Evolutionary conservation across 2,329 filamentous ascomycete species (phyloP).

Genomic region (Neofusicoccum laricinum): DNA sequence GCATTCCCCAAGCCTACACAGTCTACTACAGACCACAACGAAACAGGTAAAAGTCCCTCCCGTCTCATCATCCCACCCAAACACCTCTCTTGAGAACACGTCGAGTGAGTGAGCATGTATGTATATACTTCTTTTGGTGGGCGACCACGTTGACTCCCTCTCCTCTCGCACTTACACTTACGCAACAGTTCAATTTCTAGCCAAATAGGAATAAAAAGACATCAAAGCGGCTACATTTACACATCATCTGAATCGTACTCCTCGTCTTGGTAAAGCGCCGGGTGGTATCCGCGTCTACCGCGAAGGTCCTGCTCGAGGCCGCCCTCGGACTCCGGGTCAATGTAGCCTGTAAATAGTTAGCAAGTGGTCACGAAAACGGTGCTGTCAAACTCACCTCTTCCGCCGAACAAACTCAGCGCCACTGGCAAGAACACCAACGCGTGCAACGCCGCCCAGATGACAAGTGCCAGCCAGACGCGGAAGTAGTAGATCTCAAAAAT

Average conservation of each 20-base stretch:
- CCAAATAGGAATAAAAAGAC: background rate
- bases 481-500: slow-evolving; percentile 99
- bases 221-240: background rate
- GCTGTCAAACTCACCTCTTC: slow-evolving; percentile 55
- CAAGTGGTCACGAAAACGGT: background rate
- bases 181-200: background rate
- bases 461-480: slow-evolving; percentile 88
- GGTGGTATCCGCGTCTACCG: slow-evolving; percentile 67
- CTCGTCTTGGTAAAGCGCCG: slow-evolving; percentile 69
- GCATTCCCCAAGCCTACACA: too few relatives aligned
- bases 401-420: slow-evolving; percentile 78
- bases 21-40: too few relatives aligned
- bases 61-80: too few relatives aligned
- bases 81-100: too few relatives aligned
- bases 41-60: too few relatives aligned
- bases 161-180: too few relatives aligned
- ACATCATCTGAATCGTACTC: slow-evolving; percentile 71
- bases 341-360: slow-evolving; percentile 59
- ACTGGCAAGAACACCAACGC: slow-evolving; percentile 91
- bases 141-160: too few relatives aligned
- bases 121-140: too few relatives aligned
- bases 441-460: slow-evolving; percentile 83
- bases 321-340: slow-evolving; percentile 82
- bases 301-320: slow-evolving; percentile 87
- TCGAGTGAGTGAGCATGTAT: too few relatives aligned